Base-by-base conservation (phyloP, 768 basidiomycete species). In the Phylloporus arenicola region DNA sequence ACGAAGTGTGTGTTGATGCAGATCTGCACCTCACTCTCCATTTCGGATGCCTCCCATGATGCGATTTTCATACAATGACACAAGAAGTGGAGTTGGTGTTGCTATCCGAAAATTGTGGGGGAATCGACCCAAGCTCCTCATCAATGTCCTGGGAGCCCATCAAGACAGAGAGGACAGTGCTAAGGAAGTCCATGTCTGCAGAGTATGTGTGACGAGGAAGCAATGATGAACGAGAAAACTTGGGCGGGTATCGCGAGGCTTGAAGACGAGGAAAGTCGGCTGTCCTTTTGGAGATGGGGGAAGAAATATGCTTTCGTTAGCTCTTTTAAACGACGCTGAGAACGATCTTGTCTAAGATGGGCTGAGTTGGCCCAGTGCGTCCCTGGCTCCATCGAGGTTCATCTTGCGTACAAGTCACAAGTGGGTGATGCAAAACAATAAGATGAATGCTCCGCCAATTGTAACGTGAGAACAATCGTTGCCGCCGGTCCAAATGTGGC, bases 171-270 rank as follows among this genome's bases (percentile, higher is more conserved):
- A 57, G 34, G 43, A 56, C 27, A n/a, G 49, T 43, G 47, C 4
- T 54, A 47, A 64, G 58, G 25, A 55, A 48, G 42, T 64, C 64
- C 63, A 64, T 64, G 10, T 49, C 51, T 42, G 48, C 41, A 34
- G 38, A 3, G 12, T 54, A 34, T 33, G 47, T 16, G 6, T 17
- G 19, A n/a, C n/a, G n/a, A n/a, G n/a, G n/a, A 37, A 30, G 31
- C 16, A 20, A 25, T 6, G 45, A 34, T 14, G 29, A 27, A 29
- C 22, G 22, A 40, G 20, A 16, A 24, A 40, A 24, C 24, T 22
- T 6, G 22, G 11, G 24, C 13, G 8, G 39, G 13, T 24, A 40
- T 40, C 22, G n/a, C 31, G 24, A 35, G 20, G 25, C 51, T 48
- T 45, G 48, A 43, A 30, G 51, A 41, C 34, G 44, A 42, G n/a